phyloP scores from a whole-genome alignment of 2,329 filamentous ascomycete genomes.

The Cercospora sojina region DNA sequence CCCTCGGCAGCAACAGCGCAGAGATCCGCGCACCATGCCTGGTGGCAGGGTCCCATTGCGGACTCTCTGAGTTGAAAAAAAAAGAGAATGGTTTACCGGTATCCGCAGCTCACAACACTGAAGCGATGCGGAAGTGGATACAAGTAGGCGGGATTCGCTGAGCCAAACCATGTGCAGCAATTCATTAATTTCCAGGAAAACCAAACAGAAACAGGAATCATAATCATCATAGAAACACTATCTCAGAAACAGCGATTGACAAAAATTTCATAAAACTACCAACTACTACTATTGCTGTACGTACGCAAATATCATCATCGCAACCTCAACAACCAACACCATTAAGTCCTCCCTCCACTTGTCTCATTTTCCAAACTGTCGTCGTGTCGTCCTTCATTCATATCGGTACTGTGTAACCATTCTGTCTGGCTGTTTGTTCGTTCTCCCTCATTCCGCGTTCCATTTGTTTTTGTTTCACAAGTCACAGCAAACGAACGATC shows the following conservation, averaged over 20 bases:
- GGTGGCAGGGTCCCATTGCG: background rate
- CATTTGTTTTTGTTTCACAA: background rate
- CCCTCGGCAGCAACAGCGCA: background rate
- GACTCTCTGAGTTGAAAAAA: background rate
- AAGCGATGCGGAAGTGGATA: too few relatives aligned
- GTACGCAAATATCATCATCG: too few relatives aligned
- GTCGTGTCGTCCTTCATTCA: background rate
- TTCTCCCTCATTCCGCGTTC: background rate
- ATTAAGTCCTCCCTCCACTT: background rate
- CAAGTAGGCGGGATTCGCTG: too few relatives aligned
- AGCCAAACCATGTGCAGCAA: too few relatives aligned
- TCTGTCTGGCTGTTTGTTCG: background rate
- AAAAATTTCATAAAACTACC: too few relatives aligned
- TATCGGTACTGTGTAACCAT: constrained; percentile 1
- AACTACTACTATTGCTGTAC: too few relatives aligned
- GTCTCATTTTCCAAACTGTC: background rate
- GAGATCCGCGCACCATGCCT: background rate
- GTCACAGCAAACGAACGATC: background rate
- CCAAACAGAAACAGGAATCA: too few relatives aligned
- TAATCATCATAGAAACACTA: too few relatives aligned
- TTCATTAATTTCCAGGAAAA: too few relatives aligned
- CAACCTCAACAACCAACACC: too few relatives aligned
- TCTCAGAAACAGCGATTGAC: too few relatives aligned
- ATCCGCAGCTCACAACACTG: too few relatives aligned
- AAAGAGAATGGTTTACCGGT: background rate